Percentiles rank a stretch among this genome's conserved stretches.
Conservation (phyloP, 805 yeast genomes). For the Kluyveromyces aestuarii region DNA sequence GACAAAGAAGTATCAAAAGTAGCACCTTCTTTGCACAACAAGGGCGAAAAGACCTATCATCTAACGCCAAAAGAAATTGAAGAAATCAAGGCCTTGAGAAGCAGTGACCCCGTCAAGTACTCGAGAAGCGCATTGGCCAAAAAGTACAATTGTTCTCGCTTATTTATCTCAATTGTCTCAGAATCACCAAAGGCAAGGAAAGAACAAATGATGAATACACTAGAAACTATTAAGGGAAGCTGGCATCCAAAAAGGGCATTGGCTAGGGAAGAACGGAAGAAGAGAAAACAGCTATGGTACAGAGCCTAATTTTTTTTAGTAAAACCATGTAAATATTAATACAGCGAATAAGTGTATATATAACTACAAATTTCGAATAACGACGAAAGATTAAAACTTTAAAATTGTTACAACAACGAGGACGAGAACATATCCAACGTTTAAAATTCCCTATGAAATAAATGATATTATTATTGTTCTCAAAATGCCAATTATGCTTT, state of each 20-base stretch:
- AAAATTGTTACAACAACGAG: neutral
- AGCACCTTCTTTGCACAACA: slow-evolving; percentile 30
- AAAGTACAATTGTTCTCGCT: slow-evolving; percentile 44
- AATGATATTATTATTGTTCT: neutral
- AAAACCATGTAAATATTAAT: neutral
- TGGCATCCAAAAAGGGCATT: slow-evolving; percentile 42
- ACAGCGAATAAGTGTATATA: neutral
- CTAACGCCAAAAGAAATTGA: slow-evolving; percentile 48
- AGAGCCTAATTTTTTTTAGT: slow-evolving; percentile 27
- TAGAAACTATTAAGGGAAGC: slow-evolving; percentile 34
- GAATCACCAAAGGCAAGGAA: slow-evolving; percentile 33
- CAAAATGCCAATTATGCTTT: neutral
- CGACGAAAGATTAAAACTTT: neutral
- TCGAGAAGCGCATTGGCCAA: slow-evolving; percentile 54
- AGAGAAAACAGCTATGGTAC: slow-evolving; percentile 57
- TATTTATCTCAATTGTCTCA: slow-evolving; percentile 47
- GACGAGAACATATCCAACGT: neutral
- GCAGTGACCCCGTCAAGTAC: slow-evolving; percentile 50
- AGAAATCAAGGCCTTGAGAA: slow-evolving; percentile 50
- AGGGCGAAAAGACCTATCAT: slow-evolving; percentile 38
- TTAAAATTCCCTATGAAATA: too few relatives aligned
- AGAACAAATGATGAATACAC: slow-evolving; percentile 38
- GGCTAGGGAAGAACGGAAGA: slow-evolving; percentile 48
- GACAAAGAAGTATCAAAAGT: slow-evolving; percentile 25
- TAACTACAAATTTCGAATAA: neutral